These are phyloP conservation scores for Chlamydomonas incerta DNA, from an alignment of 139 green algal genomes.

Conservation along the genomic window DNA sequence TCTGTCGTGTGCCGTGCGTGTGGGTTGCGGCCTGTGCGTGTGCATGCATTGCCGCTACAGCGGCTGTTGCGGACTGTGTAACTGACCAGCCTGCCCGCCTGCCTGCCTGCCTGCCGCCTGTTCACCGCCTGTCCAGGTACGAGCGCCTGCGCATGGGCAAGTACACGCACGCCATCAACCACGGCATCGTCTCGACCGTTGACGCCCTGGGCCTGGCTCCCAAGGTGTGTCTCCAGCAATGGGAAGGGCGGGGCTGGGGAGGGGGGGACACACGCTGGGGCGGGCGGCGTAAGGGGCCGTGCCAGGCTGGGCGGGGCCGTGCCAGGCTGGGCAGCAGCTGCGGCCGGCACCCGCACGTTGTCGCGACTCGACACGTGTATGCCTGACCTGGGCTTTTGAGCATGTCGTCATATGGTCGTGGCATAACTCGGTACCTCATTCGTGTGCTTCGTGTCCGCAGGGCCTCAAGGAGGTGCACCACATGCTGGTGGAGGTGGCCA, in stretches of 20 bases:
- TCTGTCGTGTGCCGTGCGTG: no score
- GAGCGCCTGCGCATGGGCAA: slow-evolving; percentile 48
- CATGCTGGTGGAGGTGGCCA: slow-evolving; percentile 93
- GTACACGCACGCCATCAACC: slow-evolving; percentile 65
- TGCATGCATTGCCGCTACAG: no score
- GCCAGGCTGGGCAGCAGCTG: no score
- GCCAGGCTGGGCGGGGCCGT: no score
- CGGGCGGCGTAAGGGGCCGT: no score
- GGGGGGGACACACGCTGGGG: no score
- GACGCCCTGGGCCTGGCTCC: slow-evolving; percentile 82
- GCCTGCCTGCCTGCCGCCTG: background rate
- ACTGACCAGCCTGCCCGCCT: background rate
- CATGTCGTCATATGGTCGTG: background rate
- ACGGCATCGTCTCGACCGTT: slow-evolving; percentile 75
- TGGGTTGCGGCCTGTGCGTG: no score
- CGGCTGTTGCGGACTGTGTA: no score
- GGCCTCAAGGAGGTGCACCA: slow-evolving; percentile 90
- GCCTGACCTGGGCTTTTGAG: background rate
- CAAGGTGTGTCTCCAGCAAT: slow-evolving; percentile 64
- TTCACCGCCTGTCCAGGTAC: slow-evolving; percentile 39
- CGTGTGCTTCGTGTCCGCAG: background rate
- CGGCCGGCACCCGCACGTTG: no score
- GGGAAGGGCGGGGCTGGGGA: no score
- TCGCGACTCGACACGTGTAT: no score
- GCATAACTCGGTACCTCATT: background rate